Evolutionary conservation across 1,284 basidiomycete species (phyloP), one percentile per base, ranked within the genome.

Genomic region (Heliocybe sulcata): DNA sequence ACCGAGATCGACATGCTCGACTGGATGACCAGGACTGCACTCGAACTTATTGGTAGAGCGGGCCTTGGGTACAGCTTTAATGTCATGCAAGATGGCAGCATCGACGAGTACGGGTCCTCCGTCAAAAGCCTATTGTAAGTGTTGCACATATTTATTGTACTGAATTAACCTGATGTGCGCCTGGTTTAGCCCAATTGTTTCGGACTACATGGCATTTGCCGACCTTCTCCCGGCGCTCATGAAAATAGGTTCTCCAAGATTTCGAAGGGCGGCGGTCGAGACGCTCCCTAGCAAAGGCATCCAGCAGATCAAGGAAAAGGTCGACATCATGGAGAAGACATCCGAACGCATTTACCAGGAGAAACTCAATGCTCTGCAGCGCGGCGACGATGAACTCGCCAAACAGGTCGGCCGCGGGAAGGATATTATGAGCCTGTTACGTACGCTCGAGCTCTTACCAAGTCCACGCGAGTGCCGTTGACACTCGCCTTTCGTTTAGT

Each of bases 401-500:
- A 20, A 57, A 35, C 58, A 63, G 45, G 52, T 63, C n/a, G 63
- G 62, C 3, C 45, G 55, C n/a, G 63, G 63, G 8, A 66, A 63
- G 48, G 64, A 66, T 51, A 61, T 66, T 27, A 61, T 66, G 57
- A 65, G 63, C 42, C 56, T 62, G 38, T 54, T 63, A 3, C 25
- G 64, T 63, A 45, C 26, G 59, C 56, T 6, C 2, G 6, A 22
- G 3, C 20, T 29, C 29, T 22, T 9, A 50, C 1, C 23, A 23
- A 22, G n/a, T 14, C n/a, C 4, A 12, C 19, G 33, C 11, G 25
- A 16, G 22, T 2, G 4, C 22, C 2, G 33, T 45, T 35, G 25
- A 20, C 12, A 33, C 12, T 19, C 22, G 23, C 19, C 9, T 35
- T 52, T 33, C 10, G n/a, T n/a, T n/a, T 45, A 70, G 69, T 71